phyloP scores from a whole-genome alignment of 805 yeast species.

The Tetrapisispora nanseiensis region DNA sequence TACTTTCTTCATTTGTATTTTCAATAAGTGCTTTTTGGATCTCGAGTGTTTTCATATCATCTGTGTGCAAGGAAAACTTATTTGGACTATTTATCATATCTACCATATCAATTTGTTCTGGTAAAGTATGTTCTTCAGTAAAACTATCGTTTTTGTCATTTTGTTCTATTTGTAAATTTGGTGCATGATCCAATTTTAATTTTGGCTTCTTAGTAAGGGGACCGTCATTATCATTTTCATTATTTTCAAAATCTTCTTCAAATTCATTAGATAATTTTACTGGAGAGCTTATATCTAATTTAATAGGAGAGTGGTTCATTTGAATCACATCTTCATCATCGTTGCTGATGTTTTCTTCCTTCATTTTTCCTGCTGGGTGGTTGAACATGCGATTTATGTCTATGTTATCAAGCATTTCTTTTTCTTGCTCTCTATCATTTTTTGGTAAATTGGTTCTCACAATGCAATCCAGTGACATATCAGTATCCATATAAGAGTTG shows the following conservation, averaged over 20 bases:
- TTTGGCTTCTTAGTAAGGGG: constrained; percentile 14
- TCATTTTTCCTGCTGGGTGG: background rate
- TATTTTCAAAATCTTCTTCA: background rate
- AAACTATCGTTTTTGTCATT: constrained; percentile 3
- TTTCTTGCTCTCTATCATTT: background rate
- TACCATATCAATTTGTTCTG: constrained; percentile 24
- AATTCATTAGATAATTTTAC: constrained; percentile 3
- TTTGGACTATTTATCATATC: constrained; percentile 7
- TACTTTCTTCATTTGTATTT: background rate
- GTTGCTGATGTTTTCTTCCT: background rate
- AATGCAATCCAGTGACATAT: constrained; percentile 7
- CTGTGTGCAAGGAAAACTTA: background rate
- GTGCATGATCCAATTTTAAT: constrained; percentile 12
- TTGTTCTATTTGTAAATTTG: constrained; percentile 7
- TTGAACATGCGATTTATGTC: constrained; percentile 17
- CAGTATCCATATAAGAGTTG: background rate
- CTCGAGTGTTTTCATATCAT: constrained; percentile 1
- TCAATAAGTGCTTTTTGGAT: constrained; percentile 4
- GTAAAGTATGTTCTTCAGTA: constrained; percentile 9
- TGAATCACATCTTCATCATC: constrained; percentile 2
- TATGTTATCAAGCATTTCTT: constrained; percentile 12
- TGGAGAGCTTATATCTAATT: constrained; percentile 16
- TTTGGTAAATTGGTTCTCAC: constrained; percentile 5
- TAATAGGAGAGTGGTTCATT: constrained; percentile 18
- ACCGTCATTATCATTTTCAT: constrained; percentile 2